Base-by-base conservation (phyloP, 2,329 filamentous ascomycete genomes). In the Dactylellina haptotyla region DNA sequence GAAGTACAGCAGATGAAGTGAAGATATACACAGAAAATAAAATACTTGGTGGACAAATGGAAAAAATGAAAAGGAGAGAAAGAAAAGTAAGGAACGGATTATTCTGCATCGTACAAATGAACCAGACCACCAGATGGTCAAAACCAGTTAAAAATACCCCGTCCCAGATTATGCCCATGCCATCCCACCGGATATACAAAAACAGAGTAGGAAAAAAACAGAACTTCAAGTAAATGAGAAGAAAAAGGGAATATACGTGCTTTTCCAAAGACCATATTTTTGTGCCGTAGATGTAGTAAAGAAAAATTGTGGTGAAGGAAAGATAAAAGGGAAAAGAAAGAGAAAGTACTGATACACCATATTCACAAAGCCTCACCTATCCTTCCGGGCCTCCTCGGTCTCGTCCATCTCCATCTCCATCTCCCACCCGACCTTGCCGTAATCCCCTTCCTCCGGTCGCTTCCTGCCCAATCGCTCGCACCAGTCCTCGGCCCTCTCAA, bases 401-500 rank as follows among this genome's bases (percentile, higher is more conserved):
- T 30, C 57, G n/a, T 71, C 66, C 23, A 67, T 51, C 57, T 74
- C 69, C 20, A 74, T 46, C 18, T 74, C 69, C n/a, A 62, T 34
- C 16, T 74, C 69, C 69, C 69, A 74, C 9, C 69, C 69, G 18
- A 74, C 69, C 16, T 66, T 67, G 14, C 69, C 62, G 30, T 74
- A 74, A 26, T 67, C 61, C 5, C 53, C 54, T 16, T 66, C 61
- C 39, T 66, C 69, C 14, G 61, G 69, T n/a, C 59, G 54, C 46
- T 62, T 59, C 62, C 84, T 84, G 9, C 90, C 91, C 69, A 96
- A 84, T 18, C 89, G 85, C 70, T 93, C 90, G 76, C 94, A 91
- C 95, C 95, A 98, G 77, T 89, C 88, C 81, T 98, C 94, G 0
- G 95, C 95, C 77, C 91, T 95, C 63, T 91, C 87, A 59, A 98